phyloP scores from a whole-genome alignment of 2,329 filamentous ascomycete species.

The Calonectria henricotiae region DNA sequence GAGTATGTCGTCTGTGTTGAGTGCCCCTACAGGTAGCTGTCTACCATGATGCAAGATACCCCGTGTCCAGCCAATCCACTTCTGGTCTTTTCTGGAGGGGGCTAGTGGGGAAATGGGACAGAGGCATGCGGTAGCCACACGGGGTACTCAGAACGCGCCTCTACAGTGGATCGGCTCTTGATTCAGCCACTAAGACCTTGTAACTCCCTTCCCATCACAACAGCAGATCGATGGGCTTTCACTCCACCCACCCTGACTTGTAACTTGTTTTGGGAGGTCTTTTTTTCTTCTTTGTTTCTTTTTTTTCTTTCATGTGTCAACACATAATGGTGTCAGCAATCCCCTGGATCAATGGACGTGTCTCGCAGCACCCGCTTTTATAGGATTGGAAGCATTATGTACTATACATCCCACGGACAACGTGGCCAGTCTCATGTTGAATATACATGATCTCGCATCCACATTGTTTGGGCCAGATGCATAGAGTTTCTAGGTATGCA shows the following conservation, averaged over 20 bases:
- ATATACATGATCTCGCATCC: neutral
- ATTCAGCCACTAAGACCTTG: constrained; percentile 23
- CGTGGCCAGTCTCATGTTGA: constrained; percentile 1
- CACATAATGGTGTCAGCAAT: neutral
- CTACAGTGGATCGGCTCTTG: constrained; percentile 15
- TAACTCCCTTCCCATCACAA: constrained; percentile 6
- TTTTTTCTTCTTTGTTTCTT: too few relatives aligned
- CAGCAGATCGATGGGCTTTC: constrained; percentile 14
- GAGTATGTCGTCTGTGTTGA: constrained; percentile 35
- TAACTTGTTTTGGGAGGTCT: neutral
- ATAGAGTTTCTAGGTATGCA: neutral
- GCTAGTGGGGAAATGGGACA: constrained; percentile 20
- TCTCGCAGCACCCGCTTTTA: neutral
- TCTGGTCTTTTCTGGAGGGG: constrained; percentile 16
- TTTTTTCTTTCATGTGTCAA: constrained; percentile 9
- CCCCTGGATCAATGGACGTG: neutral
- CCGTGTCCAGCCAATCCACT: constrained; percentile 32
- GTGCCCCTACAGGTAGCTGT: constrained; percentile 26
- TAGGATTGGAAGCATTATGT: neutral
- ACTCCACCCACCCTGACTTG: neutral
- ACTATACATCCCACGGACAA: neutral
- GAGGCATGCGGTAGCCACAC: constrained; percentile 30
- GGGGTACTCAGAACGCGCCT: constrained; percentile 20
- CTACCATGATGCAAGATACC: constrained; percentile 33
- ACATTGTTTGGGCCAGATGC: neutral